These are phyloP conservation scores for Phoma herbarum DNA, from an alignment of 2,329 filamentous ascomycete species.

Conservation along the genomic window DNA sequence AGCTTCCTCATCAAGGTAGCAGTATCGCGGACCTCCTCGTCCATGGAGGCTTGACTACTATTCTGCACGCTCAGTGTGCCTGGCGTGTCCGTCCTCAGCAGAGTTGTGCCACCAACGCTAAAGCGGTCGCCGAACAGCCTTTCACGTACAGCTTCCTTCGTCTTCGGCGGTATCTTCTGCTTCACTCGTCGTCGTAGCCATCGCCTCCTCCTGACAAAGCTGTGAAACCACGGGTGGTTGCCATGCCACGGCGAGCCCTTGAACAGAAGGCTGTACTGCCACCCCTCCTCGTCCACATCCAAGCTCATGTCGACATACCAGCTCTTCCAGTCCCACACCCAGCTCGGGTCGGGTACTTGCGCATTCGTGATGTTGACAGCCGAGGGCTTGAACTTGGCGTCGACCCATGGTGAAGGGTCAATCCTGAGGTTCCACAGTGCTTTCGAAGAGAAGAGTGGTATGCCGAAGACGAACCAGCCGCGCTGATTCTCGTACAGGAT, in stretches of 20 bases:
- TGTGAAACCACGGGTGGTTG: constrained; percentile 89
- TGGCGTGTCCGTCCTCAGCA: constrained; percentile 39
- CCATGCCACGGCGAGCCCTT: constrained; percentile 75
- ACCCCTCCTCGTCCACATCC: constrained; percentile 87
- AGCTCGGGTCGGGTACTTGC: constrained; percentile 91
- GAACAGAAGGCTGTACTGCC: constrained; percentile 96
- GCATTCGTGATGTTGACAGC: constrained; percentile 81
- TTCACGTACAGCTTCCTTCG: constrained; percentile 42
- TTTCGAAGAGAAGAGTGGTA: constrained; percentile 86
- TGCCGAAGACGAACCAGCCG: constrained; percentile 86
- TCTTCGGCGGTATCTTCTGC: constrained; percentile 56
- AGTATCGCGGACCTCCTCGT: constrained; percentile 70
- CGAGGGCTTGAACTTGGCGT: constrained; percentile 62
- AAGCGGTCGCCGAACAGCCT: constrained; percentile 51
- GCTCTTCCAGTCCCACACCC: constrained; percentile 84
- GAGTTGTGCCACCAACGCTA: constrained; percentile 50
- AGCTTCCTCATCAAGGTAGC: constrained; percentile 74
- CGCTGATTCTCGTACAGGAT: constrained; percentile 96
- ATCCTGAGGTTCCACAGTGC: constrained; percentile 77
- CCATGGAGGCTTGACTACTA: constrained; percentile 46
- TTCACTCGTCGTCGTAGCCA: constrained; percentile 86
- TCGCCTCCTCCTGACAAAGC: constrained; percentile 86
- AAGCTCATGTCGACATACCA: constrained; percentile 83
- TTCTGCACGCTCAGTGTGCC: constrained; percentile 57
- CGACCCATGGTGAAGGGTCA: constrained; percentile 89